Evolutionary conservation across 2,329 filamentous ascomycete genomes (phyloP).

Genomic region (Spiromastix sp.): DNA sequence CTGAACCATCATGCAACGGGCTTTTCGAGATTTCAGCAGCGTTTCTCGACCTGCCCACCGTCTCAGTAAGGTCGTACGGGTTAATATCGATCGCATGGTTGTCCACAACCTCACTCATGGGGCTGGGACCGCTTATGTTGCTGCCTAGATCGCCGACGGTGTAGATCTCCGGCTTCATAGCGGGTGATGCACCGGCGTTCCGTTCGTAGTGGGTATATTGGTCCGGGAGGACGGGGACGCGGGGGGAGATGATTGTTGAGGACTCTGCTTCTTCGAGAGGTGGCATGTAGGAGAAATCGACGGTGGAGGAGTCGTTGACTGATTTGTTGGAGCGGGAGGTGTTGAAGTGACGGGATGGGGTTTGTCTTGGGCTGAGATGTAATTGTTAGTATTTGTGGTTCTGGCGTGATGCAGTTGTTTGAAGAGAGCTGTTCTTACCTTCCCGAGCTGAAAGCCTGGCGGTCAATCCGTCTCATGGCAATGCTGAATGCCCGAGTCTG

Average conservation of each 20-base stretch:
- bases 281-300: conserved; percentile 55
- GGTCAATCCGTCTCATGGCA: conserved; percentile 39
- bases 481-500: conserved; percentile 46
- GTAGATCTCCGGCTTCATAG: conserved; percentile 48
- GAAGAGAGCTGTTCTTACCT: conserved; percentile 9
- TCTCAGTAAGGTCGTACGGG: conserved; percentile 45
- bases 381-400: conserved; percentile 2
- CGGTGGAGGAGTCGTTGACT: conserved; percentile 48
- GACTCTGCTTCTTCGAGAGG: conserved; percentile 32
- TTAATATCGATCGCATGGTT: conserved; percentile 46
- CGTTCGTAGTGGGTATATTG: conserved; percentile 19
- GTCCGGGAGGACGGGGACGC: conserved; percentile 43
- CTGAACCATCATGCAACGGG: conserved; percentile 29
- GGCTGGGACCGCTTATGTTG: conserved; percentile 39
- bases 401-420: conserved; percentile 4
- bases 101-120: conserved; percentile 50
- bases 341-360: conserved; percentile 48
- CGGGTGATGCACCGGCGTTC: conserved; percentile 12
- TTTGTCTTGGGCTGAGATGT: no score
- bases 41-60: conserved; percentile 31
- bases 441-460: conserved; percentile 25
- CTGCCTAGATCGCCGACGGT: conserved; percentile 35
- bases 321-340: conserved; percentile 48
- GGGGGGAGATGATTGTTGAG: conserved; percentile 24
- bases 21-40: conserved; percentile 22